Evolutionary conservation across 495 filamentous ascomycete species (phyloP), one percentile per base, ranked within the genome.

Genomic region (Cryomyces minteri): DNA sequence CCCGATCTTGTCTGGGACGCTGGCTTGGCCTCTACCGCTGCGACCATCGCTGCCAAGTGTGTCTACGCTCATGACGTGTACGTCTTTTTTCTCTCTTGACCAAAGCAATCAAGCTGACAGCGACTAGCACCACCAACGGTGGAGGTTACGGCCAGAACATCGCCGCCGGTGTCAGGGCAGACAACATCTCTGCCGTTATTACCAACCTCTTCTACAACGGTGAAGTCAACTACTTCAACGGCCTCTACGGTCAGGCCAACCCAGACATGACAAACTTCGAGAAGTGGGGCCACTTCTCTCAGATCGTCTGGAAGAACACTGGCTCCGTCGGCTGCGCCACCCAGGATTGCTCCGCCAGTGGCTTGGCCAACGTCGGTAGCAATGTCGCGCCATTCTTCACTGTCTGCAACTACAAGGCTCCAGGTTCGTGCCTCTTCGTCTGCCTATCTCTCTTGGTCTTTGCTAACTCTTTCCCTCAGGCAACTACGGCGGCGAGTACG

Each of bases 141-240:
- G 73, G 74, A 43, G 69, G 69, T 38, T 88, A 90, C 53, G 86
- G 87, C 43, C 87, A 94, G 64, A 94, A 94, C 73, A 77, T 94
- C 41, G 83, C 70, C 49, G 61, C 62, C 33, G 63, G 66, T 37
- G 64, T 62, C 37, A 46, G 53, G 8, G 51, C 58, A 9, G 61
- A 59, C 42, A 66, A 79, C 4, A 64, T 84, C 48, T 72, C 73
- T 40, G 62, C 67, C 49, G 72, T 78, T 47, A 74, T 87, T 60
- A 80, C 73, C 58, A 72, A 85, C 57, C 59, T 74, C 62, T 88
- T 85, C 77, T 93, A 93, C 74, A 84, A 92, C 60, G 67, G 72
- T 55, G 87, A 94, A 62, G 67, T 79, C 48, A 55, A 54, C 30
- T 64, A 58, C 56, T 77, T 64, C 56, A 49, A 58, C 9, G 44